These are phyloP conservation scores for Cyphellophora europaea DNA, from an alignment of 2,329 filamentous ascomycete genomes.

Conservation along the genomic window DNA sequence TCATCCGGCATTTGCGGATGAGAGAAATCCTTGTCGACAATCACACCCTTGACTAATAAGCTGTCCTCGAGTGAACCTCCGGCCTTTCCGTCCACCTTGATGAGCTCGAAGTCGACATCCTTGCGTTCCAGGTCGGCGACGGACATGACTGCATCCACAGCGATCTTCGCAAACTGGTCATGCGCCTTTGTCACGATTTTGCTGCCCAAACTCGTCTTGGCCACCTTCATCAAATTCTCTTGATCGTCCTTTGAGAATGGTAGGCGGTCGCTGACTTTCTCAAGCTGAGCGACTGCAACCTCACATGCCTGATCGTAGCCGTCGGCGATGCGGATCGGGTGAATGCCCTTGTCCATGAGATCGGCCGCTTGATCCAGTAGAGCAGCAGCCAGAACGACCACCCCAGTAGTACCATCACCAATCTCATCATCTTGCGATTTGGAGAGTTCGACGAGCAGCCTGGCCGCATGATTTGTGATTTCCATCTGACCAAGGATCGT, in stretches of 20 bases:
- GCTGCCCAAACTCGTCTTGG: slow-evolving; percentile 89
- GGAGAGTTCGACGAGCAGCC: slow-evolving; percentile 90
- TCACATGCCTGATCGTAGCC: slow-evolving; percentile 97
- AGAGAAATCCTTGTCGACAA: slow-evolving; percentile 99
- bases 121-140: slow-evolving; percentile 93
- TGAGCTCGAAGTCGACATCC: slow-evolving; percentile 97
- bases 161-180: slow-evolving; percentile 95
- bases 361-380: slow-evolving; percentile 94
- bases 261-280: slow-evolving; percentile 86
- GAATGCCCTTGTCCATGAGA: slow-evolving; percentile 98
- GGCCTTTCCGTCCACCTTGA: slow-evolving; percentile 98
- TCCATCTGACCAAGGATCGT: slow-evolving; percentile 97
- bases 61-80: slow-evolving; percentile 90
- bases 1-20: slow-evolving; percentile 98
- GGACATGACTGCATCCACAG: slow-evolving; percentile 90
- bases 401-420: slow-evolving; percentile 93
- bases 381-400: slow-evolving; percentile 90
- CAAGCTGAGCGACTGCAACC: slow-evolving; percentile 84
- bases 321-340: slow-evolving; percentile 96
- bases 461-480: slow-evolving; percentile 95
- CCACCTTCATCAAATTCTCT: slow-evolving; percentile 83
- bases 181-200: slow-evolving; percentile 99
- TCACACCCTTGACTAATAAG: slow-evolving; percentile 91
- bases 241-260: slow-evolving; percentile 73
- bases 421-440: slow-evolving; percentile 99